phyloP scores from a whole-genome alignment of 2,329 filamentous ascomycete species.

The Aspergillus melleus region DNA sequence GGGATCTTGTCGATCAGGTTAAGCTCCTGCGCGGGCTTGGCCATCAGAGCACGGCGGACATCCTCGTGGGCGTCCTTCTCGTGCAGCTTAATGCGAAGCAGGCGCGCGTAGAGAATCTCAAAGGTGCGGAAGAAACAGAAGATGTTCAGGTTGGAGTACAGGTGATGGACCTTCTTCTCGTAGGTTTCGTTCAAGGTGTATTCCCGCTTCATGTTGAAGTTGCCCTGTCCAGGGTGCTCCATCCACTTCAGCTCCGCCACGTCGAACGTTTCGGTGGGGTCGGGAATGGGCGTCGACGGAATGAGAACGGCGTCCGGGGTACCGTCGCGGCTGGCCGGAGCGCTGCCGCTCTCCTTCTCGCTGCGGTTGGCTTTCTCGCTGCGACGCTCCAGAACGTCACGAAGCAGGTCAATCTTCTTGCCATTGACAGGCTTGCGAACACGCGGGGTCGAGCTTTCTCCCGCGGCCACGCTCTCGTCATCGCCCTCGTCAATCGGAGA shows the following conservation, averaged over 20 bases:
- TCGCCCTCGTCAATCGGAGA: slow-evolving; percentile 78
- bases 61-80: slow-evolving; percentile 71
- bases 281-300: slow-evolving; percentile 34
- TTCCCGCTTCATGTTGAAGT: slow-evolving; percentile 62
- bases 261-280: slow-evolving; percentile 59
- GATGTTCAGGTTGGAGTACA: slow-evolving; percentile 88
- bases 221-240: slow-evolving; percentile 57
- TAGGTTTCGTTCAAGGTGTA: slow-evolving; percentile 78
- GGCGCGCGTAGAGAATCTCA: slow-evolving; percentile 81
- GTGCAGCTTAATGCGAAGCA: slow-evolving; percentile 79
- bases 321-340: slow-evolving; percentile 79
- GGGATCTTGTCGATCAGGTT: slow-evolving; percentile 78
- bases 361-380: slow-evolving; percentile 68
- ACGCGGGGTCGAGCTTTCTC: slow-evolving; percentile 69
- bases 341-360: slow-evolving; percentile 72
- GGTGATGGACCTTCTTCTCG: slow-evolving; percentile 76
- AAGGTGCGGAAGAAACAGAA: slow-evolving; percentile 96
- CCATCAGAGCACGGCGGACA: slow-evolving; percentile 69
- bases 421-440: slow-evolving; percentile 63
- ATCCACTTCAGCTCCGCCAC: slow-evolving; percentile 57
- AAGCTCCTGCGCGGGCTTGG: slow-evolving; percentile 80
- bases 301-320: slow-evolving; percentile 70
- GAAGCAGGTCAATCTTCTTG: slow-evolving; percentile 75
- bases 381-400: slow-evolving; percentile 79
- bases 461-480: slow-evolving; percentile 64